These are phyloP conservation scores for Ottelia alismoides DNA, from an alignment of 106 monocot genomes.

Conservation along the genomic window DNA sequence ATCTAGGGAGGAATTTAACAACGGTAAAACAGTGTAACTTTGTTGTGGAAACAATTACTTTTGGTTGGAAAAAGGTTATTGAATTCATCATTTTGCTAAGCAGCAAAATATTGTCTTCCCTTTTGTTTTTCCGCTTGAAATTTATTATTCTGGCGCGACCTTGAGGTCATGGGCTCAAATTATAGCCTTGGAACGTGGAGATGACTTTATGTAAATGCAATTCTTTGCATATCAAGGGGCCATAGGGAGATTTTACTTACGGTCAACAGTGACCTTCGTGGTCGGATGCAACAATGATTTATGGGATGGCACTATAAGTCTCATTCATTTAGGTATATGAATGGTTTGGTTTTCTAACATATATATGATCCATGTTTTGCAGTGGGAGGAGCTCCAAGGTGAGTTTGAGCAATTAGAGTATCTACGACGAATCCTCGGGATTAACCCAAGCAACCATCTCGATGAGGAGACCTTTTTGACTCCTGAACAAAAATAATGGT, in stretches of 20 bases:
- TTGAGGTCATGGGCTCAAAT: too few species aligned
- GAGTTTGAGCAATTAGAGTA: slow-evolving; percentile 69
- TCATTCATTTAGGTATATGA: neutral
- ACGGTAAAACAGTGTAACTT: too few species aligned
- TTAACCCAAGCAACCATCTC: slow-evolving; percentile 21
- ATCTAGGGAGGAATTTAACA: too few species aligned
- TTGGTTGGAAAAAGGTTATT: too few species aligned
- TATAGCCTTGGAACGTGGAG: neutral
- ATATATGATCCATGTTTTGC: slow-evolving; percentile 5
- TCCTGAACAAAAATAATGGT: too few species aligned
- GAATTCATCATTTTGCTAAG: too few species aligned
- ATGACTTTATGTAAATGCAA: neutral
- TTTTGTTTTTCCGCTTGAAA: too few species aligned
- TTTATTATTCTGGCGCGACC: too few species aligned
- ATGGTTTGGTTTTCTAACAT: neutral
- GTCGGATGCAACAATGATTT: neutral
- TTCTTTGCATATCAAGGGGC: neutral
- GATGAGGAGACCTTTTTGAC: too few species aligned
- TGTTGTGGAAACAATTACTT: too few species aligned
- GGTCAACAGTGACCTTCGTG: neutral
- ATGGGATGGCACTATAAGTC: too few species aligned
- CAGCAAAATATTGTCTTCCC: too few species aligned
- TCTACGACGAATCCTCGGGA: slow-evolving; percentile 51
- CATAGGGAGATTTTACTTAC: neutral
- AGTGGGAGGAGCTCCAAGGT: slow-evolving; percentile 93